Conservation (phyloP, 129 eudicot species). For the Solidago caesia region DNA sequence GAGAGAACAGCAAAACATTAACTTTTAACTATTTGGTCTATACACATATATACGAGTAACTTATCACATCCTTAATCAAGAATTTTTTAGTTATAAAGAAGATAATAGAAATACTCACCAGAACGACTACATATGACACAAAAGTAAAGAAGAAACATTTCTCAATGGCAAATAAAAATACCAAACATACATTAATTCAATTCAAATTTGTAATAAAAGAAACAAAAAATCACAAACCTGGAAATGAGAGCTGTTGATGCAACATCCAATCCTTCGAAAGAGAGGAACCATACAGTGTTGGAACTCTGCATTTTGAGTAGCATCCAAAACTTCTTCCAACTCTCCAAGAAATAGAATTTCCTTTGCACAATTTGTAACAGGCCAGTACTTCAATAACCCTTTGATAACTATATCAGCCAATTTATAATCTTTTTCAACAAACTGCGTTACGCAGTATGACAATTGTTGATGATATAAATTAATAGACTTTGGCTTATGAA, state of each 20-base stretch:
- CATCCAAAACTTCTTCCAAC: slow-evolving; percentile 63
- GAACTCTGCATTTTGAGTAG: slow-evolving; percentile 54
- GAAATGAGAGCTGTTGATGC: slow-evolving; percentile 64
- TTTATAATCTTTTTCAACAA: slow-evolving; percentile 60
- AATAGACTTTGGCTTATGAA: slow-evolving; percentile 60
- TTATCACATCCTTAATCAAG: not conserved
- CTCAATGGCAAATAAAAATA: not conserved
- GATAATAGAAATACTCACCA: slow-evolving; percentile 11
- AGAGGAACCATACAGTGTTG: slow-evolving; percentile 63
- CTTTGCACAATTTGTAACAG: slow-evolving; percentile 62
- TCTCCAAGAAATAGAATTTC: slow-evolving; percentile 66
- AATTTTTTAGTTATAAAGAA: not conserved
- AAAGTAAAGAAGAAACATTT: slow-evolving; percentile 5
- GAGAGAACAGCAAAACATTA: not conserved
- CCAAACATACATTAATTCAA: not conserved
- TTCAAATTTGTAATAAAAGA: not conserved
- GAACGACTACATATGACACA: slow-evolving; percentile 7
- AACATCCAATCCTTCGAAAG: slow-evolving; percentile 53
- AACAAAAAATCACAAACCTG: slow-evolving; percentile 43
- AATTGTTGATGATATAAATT: slow-evolving; percentile 58
- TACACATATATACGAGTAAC: not conserved
- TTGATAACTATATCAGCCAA: slow-evolving; percentile 58
- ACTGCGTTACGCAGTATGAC: slow-evolving; percentile 59
- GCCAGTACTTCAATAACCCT: slow-evolving; percentile 66
- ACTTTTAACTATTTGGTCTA: not conserved